Base-by-base conservation (phyloP, 129 eudicot species). In the Erigeron canadensis region DNA sequence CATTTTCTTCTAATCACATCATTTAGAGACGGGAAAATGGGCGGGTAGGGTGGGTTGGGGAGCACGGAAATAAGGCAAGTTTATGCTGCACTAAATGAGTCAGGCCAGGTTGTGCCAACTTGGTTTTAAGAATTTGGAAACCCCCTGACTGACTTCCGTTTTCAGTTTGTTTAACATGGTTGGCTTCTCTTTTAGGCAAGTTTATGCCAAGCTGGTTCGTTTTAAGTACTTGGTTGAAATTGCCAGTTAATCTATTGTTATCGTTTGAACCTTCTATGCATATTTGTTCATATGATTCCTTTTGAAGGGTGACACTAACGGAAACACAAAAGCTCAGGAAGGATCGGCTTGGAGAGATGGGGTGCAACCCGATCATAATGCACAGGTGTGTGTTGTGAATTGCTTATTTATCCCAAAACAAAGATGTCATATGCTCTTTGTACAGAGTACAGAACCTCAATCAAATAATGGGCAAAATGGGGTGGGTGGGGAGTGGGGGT, bases 301-400 rank as follows among this genome's bases (percentile, higher is more conserved):
- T 51, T 69, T 74, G 11, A 18, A 88, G 95, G 90, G 90, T 85
- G 95, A 88, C 71, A 72, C 86, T 15, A 88, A 88, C 83, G 91
- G 88, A 55, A 81, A 91, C 18, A 75, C 85, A 19, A 88, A 88
- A 79, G 88, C 77, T 65, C 85, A 82, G 5, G 95, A 88, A 80
- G 84, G 84, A 48, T 81, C 87, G 8, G 69, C 77, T 48, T 82
- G 83, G 75, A 85, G 67, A 73, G 88, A 88, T 75, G 88, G 79
- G 64, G 61, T 76, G 58, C 95, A 82, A 58, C 74, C 72, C 47
- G 82, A 54, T 76, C 81, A 82, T 58, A 66, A 38, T 70, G 79
- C 86, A 57, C 95, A 85, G 83, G 95, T 88, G 17, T 11, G 69
- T 46, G 38, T 73, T 42, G 17, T 61, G 38, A 61, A 34, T 60